phyloP scores from a whole-genome alignment of 306 rosid species.

The Casuarina equisetifolia region DNA sequence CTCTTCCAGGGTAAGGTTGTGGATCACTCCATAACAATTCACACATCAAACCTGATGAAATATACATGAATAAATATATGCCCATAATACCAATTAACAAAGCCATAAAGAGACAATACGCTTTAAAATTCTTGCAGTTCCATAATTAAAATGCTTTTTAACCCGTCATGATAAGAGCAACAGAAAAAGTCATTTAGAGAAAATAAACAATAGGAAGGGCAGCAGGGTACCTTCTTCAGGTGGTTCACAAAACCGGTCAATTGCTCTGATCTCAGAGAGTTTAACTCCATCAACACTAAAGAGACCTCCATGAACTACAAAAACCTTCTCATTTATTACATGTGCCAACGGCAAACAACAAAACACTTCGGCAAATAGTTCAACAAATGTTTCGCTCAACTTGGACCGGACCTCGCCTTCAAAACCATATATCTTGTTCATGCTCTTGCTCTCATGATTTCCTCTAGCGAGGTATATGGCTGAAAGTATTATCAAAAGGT shows the following conservation, averaged over 20 bases:
- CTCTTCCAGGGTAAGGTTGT: slow-evolving; percentile 91
- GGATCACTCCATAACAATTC: slow-evolving; percentile 99
- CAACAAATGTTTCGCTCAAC: slow-evolving; percentile 82
- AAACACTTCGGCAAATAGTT: slow-evolving; percentile 95
- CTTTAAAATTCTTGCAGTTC: neutral
- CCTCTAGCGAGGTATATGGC: slow-evolving; percentile 95
- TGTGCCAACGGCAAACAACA: slow-evolving; percentile 93
- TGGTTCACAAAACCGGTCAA: slow-evolving; percentile 97
- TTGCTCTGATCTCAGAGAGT: slow-evolving; percentile 76
- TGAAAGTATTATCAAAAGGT: slow-evolving; percentile 42
- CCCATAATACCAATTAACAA: slow-evolving; percentile 1
- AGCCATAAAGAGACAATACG: neutral
- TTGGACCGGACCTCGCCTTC: slow-evolving; percentile 98
- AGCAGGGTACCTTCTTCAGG: slow-evolving; percentile 77
- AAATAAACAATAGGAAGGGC: neutral
- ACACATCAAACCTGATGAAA: slow-evolving; percentile 85
- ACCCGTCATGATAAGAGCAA: slow-evolving; percentile 18
- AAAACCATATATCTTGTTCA: slow-evolving; percentile 99
- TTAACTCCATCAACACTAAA: slow-evolving; percentile 97
- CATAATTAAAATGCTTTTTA: slow-evolving; percentile 5
- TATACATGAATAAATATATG: slow-evolving; percentile 21
- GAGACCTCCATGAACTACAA: slow-evolving; percentile 98
- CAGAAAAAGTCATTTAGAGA: slow-evolving; percentile 11
- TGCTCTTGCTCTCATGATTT: slow-evolving; percentile 98
- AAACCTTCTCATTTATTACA: slow-evolving; percentile 80